phyloP scores from a whole-genome alignment of 2,329 filamentous ascomycete genomes.

The Fusarium proliferatum region DNA sequence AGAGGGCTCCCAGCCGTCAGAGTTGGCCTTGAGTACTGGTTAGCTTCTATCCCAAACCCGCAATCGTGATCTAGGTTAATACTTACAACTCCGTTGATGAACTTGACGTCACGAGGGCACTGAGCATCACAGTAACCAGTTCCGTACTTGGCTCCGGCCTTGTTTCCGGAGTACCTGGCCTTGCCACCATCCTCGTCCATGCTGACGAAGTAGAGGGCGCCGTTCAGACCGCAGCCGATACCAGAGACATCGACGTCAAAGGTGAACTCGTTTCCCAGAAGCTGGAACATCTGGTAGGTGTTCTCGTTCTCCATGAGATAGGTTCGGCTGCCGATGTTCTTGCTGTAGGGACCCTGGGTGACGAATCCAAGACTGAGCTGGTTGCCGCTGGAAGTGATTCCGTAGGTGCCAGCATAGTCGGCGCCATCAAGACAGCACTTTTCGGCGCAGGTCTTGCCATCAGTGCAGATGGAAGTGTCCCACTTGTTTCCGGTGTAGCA shows the following conservation, averaged over 20 bases:
- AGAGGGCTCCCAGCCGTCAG: conserved; percentile 63
- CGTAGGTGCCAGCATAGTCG: conserved; percentile 63
- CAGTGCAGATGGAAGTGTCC: conserved; percentile 55
- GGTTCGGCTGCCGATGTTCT: conserved; percentile 65
- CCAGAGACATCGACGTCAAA: conserved; percentile 78
- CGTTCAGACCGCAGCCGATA: conserved; percentile 76
- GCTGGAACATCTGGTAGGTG: conserved; percentile 73
- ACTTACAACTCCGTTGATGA: conserved; percentile 63
- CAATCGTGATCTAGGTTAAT: not conserved
- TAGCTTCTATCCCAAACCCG: conserved; percentile 39
- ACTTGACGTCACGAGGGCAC: conserved; percentile 67
- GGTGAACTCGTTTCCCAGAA: conserved; percentile 76
- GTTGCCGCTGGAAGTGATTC: conserved; percentile 63
- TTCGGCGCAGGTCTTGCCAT: conserved; percentile 56
- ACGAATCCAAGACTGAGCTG: conserved; percentile 68
- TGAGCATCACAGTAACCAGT: conserved; percentile 67
- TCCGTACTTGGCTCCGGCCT: conserved; percentile 68
- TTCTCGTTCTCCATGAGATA: conserved; percentile 72
- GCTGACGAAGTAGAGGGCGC: conserved; percentile 73
- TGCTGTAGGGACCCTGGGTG: conserved; percentile 59
- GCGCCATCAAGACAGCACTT: conserved; percentile 66
- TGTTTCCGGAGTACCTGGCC: conserved; percentile 61
- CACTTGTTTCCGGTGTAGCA: conserved; percentile 67
- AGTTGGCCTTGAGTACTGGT: conserved; percentile 57
- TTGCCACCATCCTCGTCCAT: conserved; percentile 70